These are phyloP conservation scores for Spencermartinsiella europaea DNA, from an alignment of 805 yeast genomes.

Conservation along the genomic window DNA sequence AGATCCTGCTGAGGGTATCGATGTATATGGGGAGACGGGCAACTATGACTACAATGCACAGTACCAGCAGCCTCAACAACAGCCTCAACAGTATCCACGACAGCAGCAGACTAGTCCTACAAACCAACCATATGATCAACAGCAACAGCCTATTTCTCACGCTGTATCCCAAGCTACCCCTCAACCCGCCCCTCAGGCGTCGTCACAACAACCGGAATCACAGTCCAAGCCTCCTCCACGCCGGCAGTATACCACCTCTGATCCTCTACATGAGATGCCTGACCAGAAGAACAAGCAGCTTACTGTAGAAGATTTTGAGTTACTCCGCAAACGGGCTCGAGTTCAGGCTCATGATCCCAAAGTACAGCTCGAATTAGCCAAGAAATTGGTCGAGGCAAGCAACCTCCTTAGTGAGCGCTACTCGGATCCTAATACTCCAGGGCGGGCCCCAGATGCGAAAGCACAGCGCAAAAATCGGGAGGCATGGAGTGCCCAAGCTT, in stretches of 20 bases:
- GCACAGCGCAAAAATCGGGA: slow-evolving; percentile 49
- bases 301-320: slow-evolving; percentile 30
- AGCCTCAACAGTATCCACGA: slow-evolving; percentile 4
- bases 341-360: slow-evolving; percentile 36
- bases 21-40: not conserved
- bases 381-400: slow-evolving; percentile 46
- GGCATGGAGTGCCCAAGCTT: slow-evolving; percentile 51
- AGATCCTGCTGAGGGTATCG: not conserved
- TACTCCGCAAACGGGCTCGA: slow-evolving; percentile 26
- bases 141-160: slow-evolving; percentile 4
- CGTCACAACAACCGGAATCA: not conserved
- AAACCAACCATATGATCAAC: not conserved
- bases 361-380: slow-evolving; percentile 62
- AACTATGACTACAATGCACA: not conserved
- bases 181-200: slow-evolving; percentile 4
- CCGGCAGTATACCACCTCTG: slow-evolving; percentile 9
- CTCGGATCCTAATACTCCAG: slow-evolving; percentile 37
- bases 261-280: slow-evolving; percentile 14
- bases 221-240: slow-evolving; percentile 12
- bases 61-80: slow-evolving; percentile 3
- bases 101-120: not conserved
- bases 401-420: slow-evolving; percentile 29
- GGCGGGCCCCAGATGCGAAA: slow-evolving; percentile 36
- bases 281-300: slow-evolving; percentile 14
- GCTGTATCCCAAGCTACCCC: slow-evolving; percentile 4